Percentiles rank a stretch among this genome's conserved stretches.
phyloP scores from a whole-genome alignment of 306 rosid genomes.

The Vigna nakashimae region DNA sequence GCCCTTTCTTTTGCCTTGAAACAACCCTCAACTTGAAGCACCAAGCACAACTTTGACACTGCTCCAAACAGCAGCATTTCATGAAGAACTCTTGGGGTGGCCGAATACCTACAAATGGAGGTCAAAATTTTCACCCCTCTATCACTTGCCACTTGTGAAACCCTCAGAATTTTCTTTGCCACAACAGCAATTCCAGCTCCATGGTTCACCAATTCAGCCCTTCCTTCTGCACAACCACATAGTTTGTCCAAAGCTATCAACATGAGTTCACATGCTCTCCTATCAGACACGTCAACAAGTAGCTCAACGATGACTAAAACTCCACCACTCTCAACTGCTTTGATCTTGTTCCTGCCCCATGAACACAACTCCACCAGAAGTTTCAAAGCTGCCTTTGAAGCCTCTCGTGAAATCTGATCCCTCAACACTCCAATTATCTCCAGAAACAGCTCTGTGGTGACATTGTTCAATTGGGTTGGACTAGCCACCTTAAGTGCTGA shows the following conservation, averaged over 20 bases:
- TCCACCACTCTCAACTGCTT: slow-evolving; percentile 61
- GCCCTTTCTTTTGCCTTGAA: slow-evolving; percentile 68
- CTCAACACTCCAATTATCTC: slow-evolving; percentile 48
- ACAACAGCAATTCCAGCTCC: slow-evolving; percentile 69
- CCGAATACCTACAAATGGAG: slow-evolving; percentile 62
- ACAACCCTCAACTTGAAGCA: slow-evolving; percentile 58
- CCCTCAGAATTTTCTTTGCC: slow-evolving; percentile 71
- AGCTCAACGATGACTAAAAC: slow-evolving; percentile 59
- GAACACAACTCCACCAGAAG: slow-evolving; percentile 63
- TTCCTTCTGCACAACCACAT: slow-evolving; percentile 73
- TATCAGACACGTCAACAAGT: slow-evolving; percentile 49
- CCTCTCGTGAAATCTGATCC: slow-evolving; percentile 55
- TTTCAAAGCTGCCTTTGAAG: slow-evolving; percentile 63
- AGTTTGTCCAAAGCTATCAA: slow-evolving; percentile 62
- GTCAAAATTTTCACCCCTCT: slow-evolving; percentile 64
- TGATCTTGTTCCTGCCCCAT: slow-evolving; percentile 72
- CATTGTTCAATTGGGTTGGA: slow-evolving; percentile 56
- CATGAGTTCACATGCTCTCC: slow-evolving; percentile 57
- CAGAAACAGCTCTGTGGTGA: slow-evolving; percentile 40
- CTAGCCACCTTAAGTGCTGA: slow-evolving; percentile 57
- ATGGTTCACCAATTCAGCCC: slow-evolving; percentile 64
- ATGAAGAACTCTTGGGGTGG: slow-evolving; percentile 53
- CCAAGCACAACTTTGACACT: slow-evolving; percentile 75
- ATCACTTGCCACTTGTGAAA: slow-evolving; percentile 67
- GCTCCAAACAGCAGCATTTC: slow-evolving; percentile 70